phyloP scores from a whole-genome alignment of 1,139 yeast species.

The Geotrichum cucujoidarum region DNA sequence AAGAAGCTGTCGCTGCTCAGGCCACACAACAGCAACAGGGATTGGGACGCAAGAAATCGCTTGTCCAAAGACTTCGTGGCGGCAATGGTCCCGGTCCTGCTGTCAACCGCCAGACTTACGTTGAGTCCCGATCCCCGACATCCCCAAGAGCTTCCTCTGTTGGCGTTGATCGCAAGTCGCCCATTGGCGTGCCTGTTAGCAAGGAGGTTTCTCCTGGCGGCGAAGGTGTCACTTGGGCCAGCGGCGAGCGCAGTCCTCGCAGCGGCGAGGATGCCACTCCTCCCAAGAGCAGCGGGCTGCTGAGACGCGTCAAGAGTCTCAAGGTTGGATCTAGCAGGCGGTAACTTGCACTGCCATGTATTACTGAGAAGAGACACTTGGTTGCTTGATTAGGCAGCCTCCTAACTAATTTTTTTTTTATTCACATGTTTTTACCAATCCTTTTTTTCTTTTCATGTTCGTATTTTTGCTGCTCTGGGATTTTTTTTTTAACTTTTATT shows the following conservation, averaged over 20 bases:
- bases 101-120: conserved; percentile 4
- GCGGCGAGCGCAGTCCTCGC: neutral
- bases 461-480: no score
- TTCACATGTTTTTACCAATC: no score
- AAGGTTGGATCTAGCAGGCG: conserved; percentile 44
- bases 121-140: neutral
- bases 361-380: no score
- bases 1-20: conserved; percentile 42
- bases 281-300: conserved; percentile 42
- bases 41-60: conserved; percentile 54
- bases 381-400: no score
- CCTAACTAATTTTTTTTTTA: no score
- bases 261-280: neutral
- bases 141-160: conserved; percentile 4
- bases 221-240: conserved; percentile 2
- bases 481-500: no score
- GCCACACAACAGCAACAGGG: conserved; percentile 27
- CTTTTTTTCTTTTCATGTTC: no score
- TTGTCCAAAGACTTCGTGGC: conserved; percentile 58
- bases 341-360: no score
- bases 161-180: conserved; percentile 1
- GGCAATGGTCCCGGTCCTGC: conserved; percentile 18
- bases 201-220: conserved; percentile 1
- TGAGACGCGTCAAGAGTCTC: conserved; percentile 83
- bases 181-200: conserved; percentile 3